A percentile compares a stretch with the other conserved stretches of the same genome.
phyloP scores from a whole-genome alignment of 2,329 filamentous ascomycete species.

The Neocucurbitaria cava region DNA sequence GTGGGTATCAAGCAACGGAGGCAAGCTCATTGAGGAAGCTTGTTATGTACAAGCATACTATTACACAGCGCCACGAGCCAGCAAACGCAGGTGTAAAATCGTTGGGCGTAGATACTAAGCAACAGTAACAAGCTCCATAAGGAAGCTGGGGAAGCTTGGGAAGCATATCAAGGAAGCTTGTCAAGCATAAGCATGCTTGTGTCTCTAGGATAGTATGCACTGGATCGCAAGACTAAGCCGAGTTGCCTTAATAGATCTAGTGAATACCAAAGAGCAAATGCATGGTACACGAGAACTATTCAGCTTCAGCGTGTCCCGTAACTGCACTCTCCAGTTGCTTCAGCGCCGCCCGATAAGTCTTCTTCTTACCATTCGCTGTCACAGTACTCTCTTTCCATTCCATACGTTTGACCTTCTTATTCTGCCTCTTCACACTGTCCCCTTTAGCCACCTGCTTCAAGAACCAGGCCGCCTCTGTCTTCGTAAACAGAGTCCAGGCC shows the following conservation, averaged over 20 bases:
- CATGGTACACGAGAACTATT: conserved; percentile 3
- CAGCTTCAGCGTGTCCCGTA: conserved; percentile 28
- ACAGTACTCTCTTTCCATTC: conserved; percentile 52
- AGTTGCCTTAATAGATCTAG: background rate
- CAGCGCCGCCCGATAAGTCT: conserved; percentile 62
- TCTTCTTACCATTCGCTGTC: conserved; percentile 48
- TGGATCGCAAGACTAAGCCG: background rate
- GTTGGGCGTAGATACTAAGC: conserved; percentile 17
- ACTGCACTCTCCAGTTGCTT: conserved; percentile 69
- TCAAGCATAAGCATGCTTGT: conserved; percentile 4
- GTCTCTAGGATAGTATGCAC: background rate
- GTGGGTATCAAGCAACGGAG: conserved; percentile 19
- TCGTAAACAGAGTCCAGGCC: conserved; percentile 86
- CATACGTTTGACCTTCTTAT: conserved; percentile 54
- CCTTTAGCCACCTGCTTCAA: conserved; percentile 78
- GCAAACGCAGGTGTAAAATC: background rate
- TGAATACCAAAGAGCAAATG: background rate
- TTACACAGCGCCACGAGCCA: background rate
- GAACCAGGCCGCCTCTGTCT: conserved; percentile 89
- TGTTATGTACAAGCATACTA: conserved; percentile 9
- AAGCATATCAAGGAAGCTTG: conserved; percentile 24
- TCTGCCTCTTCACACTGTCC: conserved; percentile 57
- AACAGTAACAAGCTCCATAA: conserved; percentile 17
- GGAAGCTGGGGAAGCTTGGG: conserved; percentile 21
- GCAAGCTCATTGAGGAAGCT: conserved; percentile 23